phyloP scores from a whole-genome alignment of 148 eudicot genomes.

The Pouteria glomerata region DNA sequence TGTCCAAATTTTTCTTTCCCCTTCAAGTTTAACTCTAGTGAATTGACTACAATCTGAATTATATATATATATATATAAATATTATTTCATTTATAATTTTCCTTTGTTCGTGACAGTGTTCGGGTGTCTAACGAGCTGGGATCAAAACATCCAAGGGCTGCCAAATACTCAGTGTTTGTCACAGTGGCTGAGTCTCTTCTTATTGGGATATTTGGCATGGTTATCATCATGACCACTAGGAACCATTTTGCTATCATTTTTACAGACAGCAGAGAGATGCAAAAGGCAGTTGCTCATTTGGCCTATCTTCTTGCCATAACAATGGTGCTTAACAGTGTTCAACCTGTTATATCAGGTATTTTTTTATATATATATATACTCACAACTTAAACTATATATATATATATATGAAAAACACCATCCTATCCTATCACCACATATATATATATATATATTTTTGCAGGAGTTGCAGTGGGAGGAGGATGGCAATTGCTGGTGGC shows the following conservation, averaged over 20 bases:
- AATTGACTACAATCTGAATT: too few relatives aligned
- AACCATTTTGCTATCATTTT: constrained; percentile 69
- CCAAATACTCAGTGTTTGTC: constrained; percentile 65
- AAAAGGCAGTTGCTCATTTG: constrained; percentile 64
- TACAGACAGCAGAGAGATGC: constrained; percentile 67
- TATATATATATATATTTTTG: too few relatives aligned
- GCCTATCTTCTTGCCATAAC: constrained; percentile 79
- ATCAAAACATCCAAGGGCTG: constrained; percentile 83
- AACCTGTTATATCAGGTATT: constrained; percentile 95
- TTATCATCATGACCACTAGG: constrained; percentile 43
- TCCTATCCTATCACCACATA: too few relatives aligned
- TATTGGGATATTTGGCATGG: constrained; percentile 55
- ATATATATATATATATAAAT: too few relatives aligned
- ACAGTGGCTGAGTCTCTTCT: constrained; percentile 57
- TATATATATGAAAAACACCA: too few relatives aligned
- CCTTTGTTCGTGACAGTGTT: constrained; percentile 34
- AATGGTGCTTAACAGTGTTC: constrained; percentile 86
- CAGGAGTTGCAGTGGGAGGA: constrained; percentile 97
- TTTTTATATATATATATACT: too few relatives aligned
- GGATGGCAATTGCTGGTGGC: constrained; percentile 97
- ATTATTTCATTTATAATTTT: too few relatives aligned
- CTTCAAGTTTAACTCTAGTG: too few relatives aligned
- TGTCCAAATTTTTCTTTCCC: not conserved
- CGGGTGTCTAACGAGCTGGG: constrained; percentile 92
- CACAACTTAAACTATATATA: too few relatives aligned